phyloP scores from a whole-genome alignment of 805 yeast genomes.

The Torulaspora indica region DNA sequence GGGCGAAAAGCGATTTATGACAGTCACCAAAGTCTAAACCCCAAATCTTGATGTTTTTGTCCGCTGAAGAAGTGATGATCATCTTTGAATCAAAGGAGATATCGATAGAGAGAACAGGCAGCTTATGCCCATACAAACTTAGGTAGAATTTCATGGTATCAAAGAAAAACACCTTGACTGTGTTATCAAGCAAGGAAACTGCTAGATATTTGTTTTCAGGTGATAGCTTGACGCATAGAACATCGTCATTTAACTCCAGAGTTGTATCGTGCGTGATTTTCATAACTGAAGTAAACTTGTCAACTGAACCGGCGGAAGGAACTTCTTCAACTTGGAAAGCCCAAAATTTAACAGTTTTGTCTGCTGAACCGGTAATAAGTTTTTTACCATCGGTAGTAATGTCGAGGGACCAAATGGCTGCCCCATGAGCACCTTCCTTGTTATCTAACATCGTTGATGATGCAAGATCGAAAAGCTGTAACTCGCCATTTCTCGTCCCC shows the following conservation, averaged over 20 bases:
- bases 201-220: slow-evolving; percentile 76
- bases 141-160: slow-evolving; percentile 84
- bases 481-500: slow-evolving; percentile 82
- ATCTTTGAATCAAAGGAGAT: slow-evolving; percentile 85
- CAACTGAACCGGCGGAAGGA: slow-evolving; percentile 62
- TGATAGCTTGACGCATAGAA: slow-evolving; percentile 71
- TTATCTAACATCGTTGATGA: slow-evolving; percentile 68
- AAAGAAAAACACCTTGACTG: slow-evolving; percentile 88
- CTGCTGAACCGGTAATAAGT: slow-evolving; percentile 90
- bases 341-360: slow-evolving; percentile 88
- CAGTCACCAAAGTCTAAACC: slow-evolving; percentile 99
- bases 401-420: slow-evolving; percentile 89
- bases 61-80: slow-evolving; percentile 91
- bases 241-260: slow-evolving; percentile 80
- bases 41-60: slow-evolving; percentile 96
- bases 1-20: slow-evolving; percentile 94
- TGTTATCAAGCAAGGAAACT: slow-evolving; percentile 80
- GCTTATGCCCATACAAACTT: slow-evolving; percentile 90
- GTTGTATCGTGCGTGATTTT: slow-evolving; percentile 70
- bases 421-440: slow-evolving; percentile 69
- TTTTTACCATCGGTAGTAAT: slow-evolving; percentile 79
- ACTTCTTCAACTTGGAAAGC: slow-evolving; percentile 64
- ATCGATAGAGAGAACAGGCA: slow-evolving; percentile 90
- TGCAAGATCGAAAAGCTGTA: slow-evolving; percentile 82
- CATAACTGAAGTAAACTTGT: slow-evolving; percentile 47